Percentiles rank a stretch among this genome's conserved stretches.
Evolutionary conservation across 73 alveolate species (phyloP).

Genomic region (Symbiodinium natans): DNA sequence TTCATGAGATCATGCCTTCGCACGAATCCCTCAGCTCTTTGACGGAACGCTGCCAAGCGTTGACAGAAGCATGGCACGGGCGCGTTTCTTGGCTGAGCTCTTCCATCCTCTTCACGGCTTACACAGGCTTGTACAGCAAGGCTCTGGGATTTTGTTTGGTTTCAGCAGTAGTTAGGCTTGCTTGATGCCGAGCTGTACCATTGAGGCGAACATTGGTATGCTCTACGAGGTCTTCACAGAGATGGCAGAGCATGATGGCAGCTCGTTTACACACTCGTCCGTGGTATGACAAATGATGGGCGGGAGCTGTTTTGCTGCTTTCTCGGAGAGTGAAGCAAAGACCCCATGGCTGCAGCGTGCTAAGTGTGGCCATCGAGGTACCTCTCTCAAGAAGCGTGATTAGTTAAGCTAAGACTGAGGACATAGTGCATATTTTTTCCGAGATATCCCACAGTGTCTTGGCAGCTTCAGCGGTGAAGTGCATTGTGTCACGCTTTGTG

Average conservation of each 20-base stretch:
- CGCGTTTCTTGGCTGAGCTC: constrained; percentile 23
- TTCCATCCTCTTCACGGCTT: no score
- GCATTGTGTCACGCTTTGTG: not conserved
- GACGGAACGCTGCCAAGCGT: constrained; percentile 42
- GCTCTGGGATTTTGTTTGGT: no score
- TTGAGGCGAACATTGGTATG: constrained; percentile 45
- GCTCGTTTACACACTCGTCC: not conserved
- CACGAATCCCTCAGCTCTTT: constrained; percentile 8
- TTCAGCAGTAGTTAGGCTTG: not conserved
- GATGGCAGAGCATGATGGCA: constrained; percentile 59
- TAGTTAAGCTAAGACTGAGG: no score
- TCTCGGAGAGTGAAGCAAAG: not conserved
- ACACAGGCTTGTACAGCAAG: not conserved
- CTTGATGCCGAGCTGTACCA: no score
- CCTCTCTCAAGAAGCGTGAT: no score
- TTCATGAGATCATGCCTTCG: constrained; percentile 88
- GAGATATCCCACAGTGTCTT: constrained; percentile 74
- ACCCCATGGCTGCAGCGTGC: not conserved
- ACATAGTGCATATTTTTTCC: constrained; percentile 65
- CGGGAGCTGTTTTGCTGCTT: not conserved
- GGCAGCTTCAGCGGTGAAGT: not conserved
- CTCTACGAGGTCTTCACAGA: constrained; percentile 75
- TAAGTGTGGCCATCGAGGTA: no score
- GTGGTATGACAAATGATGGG: not conserved
- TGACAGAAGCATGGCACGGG: constrained; percentile 85